These are phyloP conservation scores for Xylaria digitata DNA, from an alignment of 2,329 filamentous ascomycete species.

Conservation along the genomic window DNA sequence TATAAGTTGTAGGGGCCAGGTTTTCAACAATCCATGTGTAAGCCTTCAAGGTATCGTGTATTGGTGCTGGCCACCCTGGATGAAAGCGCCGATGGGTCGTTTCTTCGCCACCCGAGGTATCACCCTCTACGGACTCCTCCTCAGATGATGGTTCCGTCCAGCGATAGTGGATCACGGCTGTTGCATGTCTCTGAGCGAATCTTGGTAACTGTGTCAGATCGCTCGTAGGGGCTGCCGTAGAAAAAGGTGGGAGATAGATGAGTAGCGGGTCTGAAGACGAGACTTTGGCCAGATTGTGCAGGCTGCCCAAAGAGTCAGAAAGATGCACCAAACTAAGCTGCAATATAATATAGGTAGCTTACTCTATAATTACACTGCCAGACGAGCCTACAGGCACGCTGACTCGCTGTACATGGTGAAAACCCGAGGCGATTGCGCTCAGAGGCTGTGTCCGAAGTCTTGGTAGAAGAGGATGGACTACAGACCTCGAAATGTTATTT, in stretches of 20 bases:
- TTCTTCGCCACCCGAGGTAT: slow-evolving; percentile 9
- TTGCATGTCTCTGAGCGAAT: slow-evolving; percentile 58
- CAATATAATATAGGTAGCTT: slow-evolving; percentile 41
- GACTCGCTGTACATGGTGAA: slow-evolving; percentile 55
- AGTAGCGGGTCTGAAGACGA: slow-evolving; percentile 59
- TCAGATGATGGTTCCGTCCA: slow-evolving; percentile 56
- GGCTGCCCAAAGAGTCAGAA: slow-evolving; percentile 52
- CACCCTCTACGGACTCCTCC: slow-evolving; percentile 15
- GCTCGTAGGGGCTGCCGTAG: slow-evolving; percentile 46
- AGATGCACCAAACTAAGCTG: neutral
- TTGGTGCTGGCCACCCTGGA: slow-evolving; percentile 64
- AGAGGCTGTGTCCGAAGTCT: slow-evolving; percentile 34
- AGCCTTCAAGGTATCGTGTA: slow-evolving; percentile 66
- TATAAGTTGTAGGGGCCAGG: slow-evolving; percentile 53
- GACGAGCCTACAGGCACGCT: slow-evolving; percentile 61
- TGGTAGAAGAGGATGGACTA: slow-evolving; percentile 25
- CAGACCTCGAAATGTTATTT: slow-evolving; percentile 28
- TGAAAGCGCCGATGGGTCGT: slow-evolving; percentile 36
- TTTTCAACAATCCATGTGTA: slow-evolving; percentile 64
- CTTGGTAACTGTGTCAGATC: slow-evolving; percentile 51
- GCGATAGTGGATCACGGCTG: slow-evolving; percentile 69
- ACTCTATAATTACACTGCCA: slow-evolving; percentile 64
- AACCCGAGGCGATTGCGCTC: slow-evolving; percentile 40
- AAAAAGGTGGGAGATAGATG: slow-evolving; percentile 66
- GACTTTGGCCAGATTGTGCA: slow-evolving; percentile 59